Evolutionary conservation across 2,329 filamentous ascomycete genomes (phyloP), one percentile per base, ranked within the genome.

Genomic region (Claviceps digitariae): DNA sequence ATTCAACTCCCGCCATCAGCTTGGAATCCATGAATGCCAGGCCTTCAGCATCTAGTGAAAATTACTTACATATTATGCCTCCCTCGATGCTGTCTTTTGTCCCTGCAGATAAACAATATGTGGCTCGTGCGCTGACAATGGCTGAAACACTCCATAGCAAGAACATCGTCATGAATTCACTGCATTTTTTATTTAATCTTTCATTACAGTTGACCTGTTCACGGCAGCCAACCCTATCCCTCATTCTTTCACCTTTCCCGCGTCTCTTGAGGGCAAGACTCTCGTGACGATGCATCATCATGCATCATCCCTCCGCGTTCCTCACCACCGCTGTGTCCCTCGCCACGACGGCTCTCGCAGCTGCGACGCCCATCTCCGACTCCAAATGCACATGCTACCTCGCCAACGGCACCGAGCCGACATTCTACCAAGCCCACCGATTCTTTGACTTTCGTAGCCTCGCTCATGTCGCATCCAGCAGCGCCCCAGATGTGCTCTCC

Each of bases 401-500:
- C 50, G 75, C 71, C 58, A 76, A 77, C 57, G 72, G 67, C 46
- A 70, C 68, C 13, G 66, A 66, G 45, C 61, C 67, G 25, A 60
- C 61, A 44, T 77, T 71, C 63, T 78, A 73, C 58, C 63, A 66
- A 20, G 63, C 66, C 20, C 76, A 75, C 60, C 59, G 63, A 40
- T 78, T 78, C 64, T 75, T 73, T 57, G 75, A 78, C 62, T 78
- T 76, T 57, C 66, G 75, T 47, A 63, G 62, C 41, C 68, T 75
- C 21, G 44, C 62, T 2, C 58, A 72, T 25, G 69, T 73, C 52
- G 72, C 69, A 3, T 57, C 34, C 21, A 27, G 21, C 4, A 17
- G 61, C 47, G 64, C 69, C 9, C 69, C 72, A 1, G 50, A 59
- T 8, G 58, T 64, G 46, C 57, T 72, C 48, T 49, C 53, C 5